Evolutionary conservation across 768 basidiomycete genomes (phyloP), one percentile per base, ranked within the genome.

Genomic region (Rhodotorula paludigena): DNA sequence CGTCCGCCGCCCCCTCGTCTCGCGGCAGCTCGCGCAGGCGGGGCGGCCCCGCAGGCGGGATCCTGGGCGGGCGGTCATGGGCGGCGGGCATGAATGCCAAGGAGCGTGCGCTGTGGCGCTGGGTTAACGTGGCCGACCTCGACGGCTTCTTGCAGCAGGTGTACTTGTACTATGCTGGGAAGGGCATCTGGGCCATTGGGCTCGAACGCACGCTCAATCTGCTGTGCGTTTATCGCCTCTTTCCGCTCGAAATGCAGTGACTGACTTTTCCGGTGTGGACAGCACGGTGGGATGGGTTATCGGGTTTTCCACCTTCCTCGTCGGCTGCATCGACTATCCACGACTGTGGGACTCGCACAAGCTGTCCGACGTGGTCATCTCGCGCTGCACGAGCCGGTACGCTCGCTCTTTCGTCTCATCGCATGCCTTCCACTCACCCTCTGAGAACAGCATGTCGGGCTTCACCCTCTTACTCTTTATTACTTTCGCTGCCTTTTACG

Each of bases 271-370:
- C 2, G 38, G 7, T 16, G 56, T 9, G 23, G 57, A 42, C 78
- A 99, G 96, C 72, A 99, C 94, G 70, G 87, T 96, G 32, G 93
- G 92, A 53, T 99, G 98, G 79, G 94, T 98, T 57, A 97, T 98
- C 74, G 85, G 84, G n/a, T 99, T 99, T 79, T 94, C 96, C 20
- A 94, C 93, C 15, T 99, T 99, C 78, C 82, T 99, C 20, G 79
- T 94, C 11, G 90, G 92, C 21, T 99, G 96, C 78, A 84, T 99
- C 69, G 92, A 99, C 78, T 98, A 96, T 77, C 85, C 87, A 42
- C 83, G 83, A 45, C 84, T 98, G 65, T 84, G 84, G 63, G 84
- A 83, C 28, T 86, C 88, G 64, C 82, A 84, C 35, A 81, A 84
- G 48, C 82, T 99, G 48, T 85, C 87, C 5, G 87, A 96, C 59